These are phyloP conservation scores for Aspergillus sp. DNA, from an alignment of 2,329 filamentous ascomycete genomes.

Conservation along the genomic window DNA sequence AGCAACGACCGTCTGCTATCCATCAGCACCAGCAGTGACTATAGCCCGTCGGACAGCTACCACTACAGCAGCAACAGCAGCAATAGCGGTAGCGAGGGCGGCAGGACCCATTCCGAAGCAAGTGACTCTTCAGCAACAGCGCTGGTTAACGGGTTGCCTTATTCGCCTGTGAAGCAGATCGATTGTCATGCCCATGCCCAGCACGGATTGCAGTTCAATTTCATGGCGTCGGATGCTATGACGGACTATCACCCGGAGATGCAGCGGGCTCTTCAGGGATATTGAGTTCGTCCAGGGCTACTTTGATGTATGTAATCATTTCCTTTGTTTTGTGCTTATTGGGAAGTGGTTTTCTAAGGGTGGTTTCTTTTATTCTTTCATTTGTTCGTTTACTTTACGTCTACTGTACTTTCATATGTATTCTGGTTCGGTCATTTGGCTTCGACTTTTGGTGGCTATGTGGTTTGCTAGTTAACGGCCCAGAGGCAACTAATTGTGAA, in stretches of 20 bases:
- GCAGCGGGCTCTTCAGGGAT: conserved; percentile 9
- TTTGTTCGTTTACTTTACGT: no score
- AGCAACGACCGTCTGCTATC: conserved; percentile 13
- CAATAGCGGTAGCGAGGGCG: conserved; percentile 18
- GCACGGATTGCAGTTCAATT: conserved; percentile 10
- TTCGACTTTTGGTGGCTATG: no score
- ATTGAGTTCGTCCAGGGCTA: background rate
- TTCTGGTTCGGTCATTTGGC: no score
- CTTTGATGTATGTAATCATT: background rate
- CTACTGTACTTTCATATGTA: no score
- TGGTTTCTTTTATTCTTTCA: no score
- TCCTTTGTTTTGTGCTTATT: background rate
- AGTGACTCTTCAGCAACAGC: conserved; percentile 21
- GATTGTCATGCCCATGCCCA: conserved; percentile 6
- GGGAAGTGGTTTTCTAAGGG: no score
- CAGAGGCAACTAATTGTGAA: no score
- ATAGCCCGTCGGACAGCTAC: conserved; percentile 29
- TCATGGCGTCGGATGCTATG: conserved; percentile 13
- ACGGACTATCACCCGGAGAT: conserved; percentile 15
- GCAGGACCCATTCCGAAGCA: conserved; percentile 22
- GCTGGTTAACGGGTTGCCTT: conserved; percentile 36
- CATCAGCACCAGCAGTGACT: conserved; percentile 16
- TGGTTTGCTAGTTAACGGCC: no score
- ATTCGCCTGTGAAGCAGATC: conserved; percentile 26
- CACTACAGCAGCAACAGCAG: conserved; percentile 25